A percentile compares a stretch with the other conserved stretches of the same genome.
These are phyloP conservation scores for Cruciata laevipes DNA, from an alignment of 257 asterid genomes.

Conservation along the genomic window DNA sequence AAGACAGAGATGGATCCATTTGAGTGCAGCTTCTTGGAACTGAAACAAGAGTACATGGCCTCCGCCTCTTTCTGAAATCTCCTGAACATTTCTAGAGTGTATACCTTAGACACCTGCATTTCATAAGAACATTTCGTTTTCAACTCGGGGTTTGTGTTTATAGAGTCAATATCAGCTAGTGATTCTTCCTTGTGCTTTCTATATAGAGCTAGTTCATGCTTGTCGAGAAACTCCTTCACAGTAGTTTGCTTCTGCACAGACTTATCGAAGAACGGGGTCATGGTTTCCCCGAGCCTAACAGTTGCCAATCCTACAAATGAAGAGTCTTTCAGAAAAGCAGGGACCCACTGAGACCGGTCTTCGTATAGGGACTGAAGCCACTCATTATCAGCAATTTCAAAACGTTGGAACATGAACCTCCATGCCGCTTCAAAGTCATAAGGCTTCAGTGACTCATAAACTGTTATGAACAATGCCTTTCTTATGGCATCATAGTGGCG, in stretches of 20 bases:
- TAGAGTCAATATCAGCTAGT: slow-evolving; percentile 55
- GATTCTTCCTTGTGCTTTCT: slow-evolving; percentile 68
- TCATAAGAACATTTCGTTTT: slow-evolving; percentile 69
- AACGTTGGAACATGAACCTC: slow-evolving; percentile 63
- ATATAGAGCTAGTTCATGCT: slow-evolving; percentile 69
- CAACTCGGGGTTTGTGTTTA: slow-evolving; percentile 44
- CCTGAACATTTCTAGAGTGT: slow-evolving; percentile 51
- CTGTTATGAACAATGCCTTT: slow-evolving; percentile 40
- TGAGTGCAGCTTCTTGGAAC: slow-evolving; percentile 55
- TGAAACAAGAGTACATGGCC: slow-evolving; percentile 83
- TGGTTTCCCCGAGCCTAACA: slow-evolving; percentile 43
- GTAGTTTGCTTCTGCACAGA: slow-evolving; percentile 77
- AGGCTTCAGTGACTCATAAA: slow-evolving; percentile 58
- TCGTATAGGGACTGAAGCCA: slow-evolving; percentile 64
- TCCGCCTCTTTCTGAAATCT: slow-evolving; percentile 70
- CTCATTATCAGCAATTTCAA: slow-evolving; percentile 54
- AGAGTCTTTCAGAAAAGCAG: slow-evolving; percentile 59
- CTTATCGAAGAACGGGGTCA: slow-evolving; percentile 54
- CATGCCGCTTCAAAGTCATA: slow-evolving; percentile 72
- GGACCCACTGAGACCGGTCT: slow-evolving; percentile 71
- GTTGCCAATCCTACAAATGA: slow-evolving; percentile 68
- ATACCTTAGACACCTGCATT: slow-evolving; percentile 56
- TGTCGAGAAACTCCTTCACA: slow-evolving; percentile 72
- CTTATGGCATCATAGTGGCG: slow-evolving; percentile 30
- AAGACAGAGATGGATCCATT: slow-evolving; percentile 55